These are phyloP conservation scores for Plenodomus biglobosus DNA, from an alignment of 2,329 filamentous ascomycete genomes.

Conservation along the genomic window DNA sequence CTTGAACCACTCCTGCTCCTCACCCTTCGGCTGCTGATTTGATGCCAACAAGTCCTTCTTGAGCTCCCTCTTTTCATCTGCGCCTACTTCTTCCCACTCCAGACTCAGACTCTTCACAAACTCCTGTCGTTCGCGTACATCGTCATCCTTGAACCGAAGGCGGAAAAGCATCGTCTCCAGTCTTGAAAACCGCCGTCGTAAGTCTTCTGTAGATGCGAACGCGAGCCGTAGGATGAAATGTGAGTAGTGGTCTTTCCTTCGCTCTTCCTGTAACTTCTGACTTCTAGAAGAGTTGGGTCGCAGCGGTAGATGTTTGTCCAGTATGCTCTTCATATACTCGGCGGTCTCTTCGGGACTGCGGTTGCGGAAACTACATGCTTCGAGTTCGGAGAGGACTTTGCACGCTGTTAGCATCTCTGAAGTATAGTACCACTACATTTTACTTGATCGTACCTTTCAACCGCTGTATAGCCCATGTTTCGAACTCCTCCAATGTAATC, in stretches of 20 bases:
- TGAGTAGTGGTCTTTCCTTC: slow-evolving; percentile 94
- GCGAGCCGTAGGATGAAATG: slow-evolving; percentile 95
- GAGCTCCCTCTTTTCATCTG: slow-evolving; percentile 75
- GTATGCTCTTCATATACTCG: slow-evolving; percentile 78
- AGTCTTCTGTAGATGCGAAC: slow-evolving; percentile 87
- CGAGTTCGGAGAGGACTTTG: slow-evolving; percentile 79
- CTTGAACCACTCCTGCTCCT: slow-evolving; percentile 92
- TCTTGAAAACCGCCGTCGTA: slow-evolving; percentile 80
- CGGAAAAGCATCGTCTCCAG: slow-evolving; percentile 90
- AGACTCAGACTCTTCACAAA: slow-evolving; percentile 79
- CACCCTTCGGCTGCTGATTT: slow-evolving; percentile 56
- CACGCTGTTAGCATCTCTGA: slow-evolving; percentile 5
- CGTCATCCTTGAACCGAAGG: slow-evolving; percentile 76
- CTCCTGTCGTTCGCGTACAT: slow-evolving; percentile 67
- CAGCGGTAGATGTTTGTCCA: slow-evolving; percentile 84
- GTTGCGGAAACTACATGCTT: slow-evolving; percentile 95
- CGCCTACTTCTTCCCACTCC: slow-evolving; percentile 79
- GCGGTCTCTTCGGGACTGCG: slow-evolving; percentile 79
- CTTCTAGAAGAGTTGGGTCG: slow-evolving; percentile 69
- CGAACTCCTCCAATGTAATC: slow-evolving; percentile 94
- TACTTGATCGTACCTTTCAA: slow-evolving; percentile 60
- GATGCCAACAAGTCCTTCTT: slow-evolving; percentile 59
- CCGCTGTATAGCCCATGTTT: slow-evolving; percentile 96
- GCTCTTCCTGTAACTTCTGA: slow-evolving; percentile 65
- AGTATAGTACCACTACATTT: rapidly evolving